These are phyloP conservation scores for Tripterygium wilfordii DNA, from an alignment of 177 flowering plant genomes.

Conservation along the genomic window DNA sequence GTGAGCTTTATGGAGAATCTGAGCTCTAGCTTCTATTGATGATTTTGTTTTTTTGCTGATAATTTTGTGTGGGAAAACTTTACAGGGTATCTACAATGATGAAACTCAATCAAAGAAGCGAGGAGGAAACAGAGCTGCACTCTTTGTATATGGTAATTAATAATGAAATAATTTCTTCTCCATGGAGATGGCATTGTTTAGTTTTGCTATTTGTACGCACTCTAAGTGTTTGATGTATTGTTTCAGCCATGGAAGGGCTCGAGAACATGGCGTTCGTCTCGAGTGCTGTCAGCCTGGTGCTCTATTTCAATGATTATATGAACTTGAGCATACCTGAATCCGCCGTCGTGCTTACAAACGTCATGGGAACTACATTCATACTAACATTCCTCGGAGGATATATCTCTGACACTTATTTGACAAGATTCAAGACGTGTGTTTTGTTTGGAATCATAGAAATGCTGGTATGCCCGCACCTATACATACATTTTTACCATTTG, in stretches of 20 bases:
- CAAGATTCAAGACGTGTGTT: constrained; percentile 59
- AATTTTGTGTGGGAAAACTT: too few species aligned
- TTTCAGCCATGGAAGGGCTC: constrained; percentile 58
- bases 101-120: too few species aligned
- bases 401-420: constrained; percentile 61
- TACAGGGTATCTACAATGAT: constrained; percentile 6
- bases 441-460: constrained; percentile 59
- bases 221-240: background rate
- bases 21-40: too few species aligned
- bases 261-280: constrained; percentile 71
- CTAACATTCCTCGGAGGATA: constrained; percentile 65
- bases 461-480: constrained; percentile 26
- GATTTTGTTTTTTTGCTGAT: too few species aligned
- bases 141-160: constrained; percentile 53
- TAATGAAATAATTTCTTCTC: too few species aligned
- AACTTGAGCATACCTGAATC: constrained; percentile 67
- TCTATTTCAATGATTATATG: constrained; percentile 65
- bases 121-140: constrained; percentile 59
- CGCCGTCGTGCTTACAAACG: constrained; percentile 59
- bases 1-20: too few species aligned
- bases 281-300: constrained; percentile 51
- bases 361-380: constrained; percentile 63
- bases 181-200: background rate
- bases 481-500: background rate
- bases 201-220: background rate